These are phyloP conservation scores for Hypomyces rosellus DNA, from an alignment of 2,329 filamentous ascomycete genomes.

Conservation along the genomic window DNA sequence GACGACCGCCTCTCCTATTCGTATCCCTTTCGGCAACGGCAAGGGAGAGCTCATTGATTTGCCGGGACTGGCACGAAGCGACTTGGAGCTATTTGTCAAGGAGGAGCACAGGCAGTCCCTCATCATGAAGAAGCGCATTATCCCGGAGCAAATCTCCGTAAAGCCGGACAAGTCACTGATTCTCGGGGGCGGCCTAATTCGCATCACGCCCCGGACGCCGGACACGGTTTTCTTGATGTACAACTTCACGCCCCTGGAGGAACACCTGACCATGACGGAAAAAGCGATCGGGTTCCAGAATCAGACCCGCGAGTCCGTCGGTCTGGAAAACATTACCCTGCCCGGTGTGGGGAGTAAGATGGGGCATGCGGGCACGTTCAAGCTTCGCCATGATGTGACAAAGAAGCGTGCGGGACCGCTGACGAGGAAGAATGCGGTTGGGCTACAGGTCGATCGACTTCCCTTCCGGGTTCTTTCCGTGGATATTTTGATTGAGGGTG, in stretches of 20 bases:
- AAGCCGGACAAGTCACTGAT: conserved; percentile 75
- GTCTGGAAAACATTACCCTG: conserved; percentile 57
- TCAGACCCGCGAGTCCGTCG: conserved; percentile 50
- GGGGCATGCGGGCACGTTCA: conserved; percentile 65
- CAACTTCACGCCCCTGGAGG: conserved; percentile 71
- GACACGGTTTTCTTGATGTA: conserved; percentile 69
- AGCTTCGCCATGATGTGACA: conserved; percentile 77
- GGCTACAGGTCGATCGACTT: conserved; percentile 58
- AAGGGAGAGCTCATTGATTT: conserved; percentile 90
- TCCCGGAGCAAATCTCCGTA: conserved; percentile 66
- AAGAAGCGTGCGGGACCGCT: conserved; percentile 68
- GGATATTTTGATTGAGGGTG: conserved; percentile 85
- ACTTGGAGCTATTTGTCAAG: conserved; percentile 64
- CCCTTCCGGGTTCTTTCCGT: conserved; percentile 74
- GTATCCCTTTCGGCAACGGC: conserved; percentile 79
- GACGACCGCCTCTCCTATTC: conserved; percentile 91
- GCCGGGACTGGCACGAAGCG: conserved; percentile 72
- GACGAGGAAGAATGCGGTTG: conserved; percentile 56
- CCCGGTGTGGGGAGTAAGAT: conserved; percentile 53
- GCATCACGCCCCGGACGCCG: conserved; percentile 66
- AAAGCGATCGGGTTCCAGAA: conserved; percentile 73
- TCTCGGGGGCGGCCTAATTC: conserved; percentile 71
- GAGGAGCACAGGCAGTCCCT: conserved; percentile 60
- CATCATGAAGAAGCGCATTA: conserved; percentile 71
- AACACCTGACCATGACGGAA: conserved; percentile 70